These are phyloP conservation scores for Centrapalus pauciflorus DNA, from an alignment of 129 eudicot species.

Conservation along the genomic window DNA sequence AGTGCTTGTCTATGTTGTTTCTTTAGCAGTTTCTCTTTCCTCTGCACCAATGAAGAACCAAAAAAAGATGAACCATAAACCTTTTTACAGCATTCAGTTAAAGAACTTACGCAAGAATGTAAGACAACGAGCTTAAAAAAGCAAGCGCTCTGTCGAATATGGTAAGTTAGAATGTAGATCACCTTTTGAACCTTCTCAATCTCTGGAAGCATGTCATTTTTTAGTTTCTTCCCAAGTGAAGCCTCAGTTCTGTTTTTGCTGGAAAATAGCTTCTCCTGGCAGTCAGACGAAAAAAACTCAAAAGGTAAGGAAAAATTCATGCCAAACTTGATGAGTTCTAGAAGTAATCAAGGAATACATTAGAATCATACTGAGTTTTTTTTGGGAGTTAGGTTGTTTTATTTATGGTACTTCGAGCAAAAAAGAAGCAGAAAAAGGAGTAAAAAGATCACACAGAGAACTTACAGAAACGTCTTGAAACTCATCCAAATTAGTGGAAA, in stretches of 20 bases:
- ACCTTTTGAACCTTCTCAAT: constrained; percentile 96
- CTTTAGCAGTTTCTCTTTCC: constrained; percentile 78
- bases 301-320: neutral
- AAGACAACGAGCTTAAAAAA: neutral
- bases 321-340: no score
- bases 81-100: neutral
- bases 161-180: constrained; percentile 8
- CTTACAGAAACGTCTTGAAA: constrained; percentile 90
- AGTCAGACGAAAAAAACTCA: neutral
- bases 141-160: neutral
- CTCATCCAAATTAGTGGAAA: constrained; percentile 89
- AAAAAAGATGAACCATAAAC: constrained; percentile 2
- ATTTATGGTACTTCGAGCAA: no score
- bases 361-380: neutral
- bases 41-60: constrained; percentile 37
- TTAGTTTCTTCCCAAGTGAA: constrained; percentile 84
- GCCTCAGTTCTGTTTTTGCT: constrained; percentile 89
- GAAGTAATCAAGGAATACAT: neutral
- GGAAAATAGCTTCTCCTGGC: constrained; percentile 81
- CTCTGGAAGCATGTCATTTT: constrained; percentile 92
- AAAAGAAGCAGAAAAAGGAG: neutral
- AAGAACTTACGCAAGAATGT: neutral
- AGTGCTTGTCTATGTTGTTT: constrained; percentile 95
- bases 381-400: neutral
- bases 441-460: constrained; percentile 2